These are phyloP conservation scores for Colletotrichum camelliae DNA, from an alignment of 2,329 filamentous ascomycete genomes.

Conservation along the genomic window DNA sequence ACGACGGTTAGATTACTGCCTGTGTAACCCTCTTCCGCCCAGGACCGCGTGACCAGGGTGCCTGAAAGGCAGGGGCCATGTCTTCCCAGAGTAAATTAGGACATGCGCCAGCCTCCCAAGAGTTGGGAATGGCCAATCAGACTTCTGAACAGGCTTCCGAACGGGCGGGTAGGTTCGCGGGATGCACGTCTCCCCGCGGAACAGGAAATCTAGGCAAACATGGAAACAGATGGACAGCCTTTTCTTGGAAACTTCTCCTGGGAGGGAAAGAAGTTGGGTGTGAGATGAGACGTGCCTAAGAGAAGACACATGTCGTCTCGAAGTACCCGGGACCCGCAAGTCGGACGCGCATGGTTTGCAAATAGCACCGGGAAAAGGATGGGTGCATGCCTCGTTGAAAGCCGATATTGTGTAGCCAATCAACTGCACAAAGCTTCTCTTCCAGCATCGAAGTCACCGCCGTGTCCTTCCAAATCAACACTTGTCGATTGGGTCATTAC, in stretches of 20 bases:
- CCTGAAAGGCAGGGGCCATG: neutral
- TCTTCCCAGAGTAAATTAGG: neutral
- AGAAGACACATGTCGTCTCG: neutral
- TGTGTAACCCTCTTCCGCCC: neutral
- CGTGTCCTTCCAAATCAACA: neutral
- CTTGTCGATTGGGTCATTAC: neutral
- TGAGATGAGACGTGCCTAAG: neutral
- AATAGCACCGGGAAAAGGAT: neutral
- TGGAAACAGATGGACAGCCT: neutral
- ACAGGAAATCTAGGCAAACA: conserved; percentile 8
- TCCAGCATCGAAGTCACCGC: neutral
- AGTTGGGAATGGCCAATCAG: conserved; percentile 13
- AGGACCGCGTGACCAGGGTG: neutral
- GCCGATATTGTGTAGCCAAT: neutral
- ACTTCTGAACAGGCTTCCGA: neutral
- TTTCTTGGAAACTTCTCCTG: neutral
- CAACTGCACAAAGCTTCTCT: neutral
- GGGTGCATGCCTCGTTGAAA: neutral
- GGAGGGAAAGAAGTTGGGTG: neutral
- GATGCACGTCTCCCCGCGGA: neutral
- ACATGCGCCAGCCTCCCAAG: conserved; percentile 4
- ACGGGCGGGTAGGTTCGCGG: neutral
- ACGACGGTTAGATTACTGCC: neutral
- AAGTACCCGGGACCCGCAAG: neutral
- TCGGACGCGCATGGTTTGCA: neutral